Evolutionary conservation across 495 filamentous ascomycete genomes (phyloP), one percentile per base, ranked within the genome.

Genomic region (Letharia lupina): DNA sequence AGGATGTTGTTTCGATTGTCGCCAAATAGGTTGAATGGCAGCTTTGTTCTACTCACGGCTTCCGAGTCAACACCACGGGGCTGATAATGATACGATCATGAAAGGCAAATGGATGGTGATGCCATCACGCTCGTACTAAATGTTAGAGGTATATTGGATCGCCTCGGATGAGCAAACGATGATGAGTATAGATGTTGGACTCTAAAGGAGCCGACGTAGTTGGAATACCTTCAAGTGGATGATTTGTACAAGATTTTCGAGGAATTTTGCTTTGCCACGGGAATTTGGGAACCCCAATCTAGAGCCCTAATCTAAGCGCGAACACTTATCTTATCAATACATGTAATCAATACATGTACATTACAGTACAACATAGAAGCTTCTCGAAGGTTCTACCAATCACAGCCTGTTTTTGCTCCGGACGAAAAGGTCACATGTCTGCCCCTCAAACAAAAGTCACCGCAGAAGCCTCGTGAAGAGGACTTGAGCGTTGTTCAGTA

Each of bases 1-100:
- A 97, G 78, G 95, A 99, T 81, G 95, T 99, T 58, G 91, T 99
- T 65, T 93, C 89, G 69, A 96, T 99, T 74, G 90, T 97, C n/a
- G 89, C 87, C 61, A 89, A 87, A 71, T 92, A 80, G 66, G 18
- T 20, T 44, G 37, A 61, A 18, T 42, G 1, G n/a, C 12, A 42
- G 20, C 20, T 15, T 31, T 40, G n/a, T 28, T 47, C 31, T 39
- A 10, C 18, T 33, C 40, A 11, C 31, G 12, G 20, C 31, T 37
- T 20, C 47, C 4, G 23, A 20, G 6, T 40, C 54, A 10, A 11
- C 1, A 16, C 13, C 20, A 50, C 10, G 10, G 44, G 35, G 23
- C 33, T 50, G 8, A 50, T n/a, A 7, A 50, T 62, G 18, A 23
- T 4, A 37, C 8, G 28, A 28, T 28, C 23, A 28, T 28, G 23